phyloP scores from a whole-genome alignment of 2,329 filamentous ascomycete genomes.

The Colletotrichum truncatum region DNA sequence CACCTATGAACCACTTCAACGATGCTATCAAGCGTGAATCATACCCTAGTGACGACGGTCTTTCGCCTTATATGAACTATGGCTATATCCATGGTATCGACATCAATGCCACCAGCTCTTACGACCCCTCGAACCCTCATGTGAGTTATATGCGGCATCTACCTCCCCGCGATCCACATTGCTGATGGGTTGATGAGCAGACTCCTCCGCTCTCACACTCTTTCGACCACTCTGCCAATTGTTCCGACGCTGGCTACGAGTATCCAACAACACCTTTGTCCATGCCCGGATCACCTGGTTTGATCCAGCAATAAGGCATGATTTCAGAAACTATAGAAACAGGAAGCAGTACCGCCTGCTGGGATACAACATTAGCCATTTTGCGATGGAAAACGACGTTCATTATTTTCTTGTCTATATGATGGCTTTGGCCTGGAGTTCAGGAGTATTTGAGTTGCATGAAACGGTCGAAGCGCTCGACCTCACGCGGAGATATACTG shows the following conservation, averaged over 20 bases:
- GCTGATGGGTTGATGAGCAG: slow-evolving; percentile 64
- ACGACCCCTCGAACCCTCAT: slow-evolving; percentile 77
- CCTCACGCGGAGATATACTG: slow-evolving; percentile 34
- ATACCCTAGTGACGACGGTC: slow-evolving; percentile 64
- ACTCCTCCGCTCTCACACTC: slow-evolving; percentile 81
- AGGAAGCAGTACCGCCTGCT: background rate
- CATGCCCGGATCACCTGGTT: slow-evolving; percentile 74
- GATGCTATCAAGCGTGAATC: slow-evolving; percentile 74
- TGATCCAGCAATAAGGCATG: slow-evolving; percentile 46
- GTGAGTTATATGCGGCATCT: slow-evolving; percentile 68
- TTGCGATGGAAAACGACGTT: too few species aligned
- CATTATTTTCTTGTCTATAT: background rate
- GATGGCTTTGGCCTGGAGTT: slow-evolving; percentile 22
- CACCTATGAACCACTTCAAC: slow-evolving; percentile 71
- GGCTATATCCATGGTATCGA: slow-evolving; percentile 72
- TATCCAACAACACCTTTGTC: slow-evolving; percentile 77
- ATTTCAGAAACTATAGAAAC: background rate
- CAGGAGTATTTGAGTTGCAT: slow-evolving; percentile 22
- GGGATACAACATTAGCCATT: background rate
- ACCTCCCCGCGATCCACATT: slow-evolving; percentile 52
- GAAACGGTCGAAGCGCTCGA: slow-evolving; percentile 37
- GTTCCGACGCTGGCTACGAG: slow-evolving; percentile 69
- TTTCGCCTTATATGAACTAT: slow-evolving; percentile 75
- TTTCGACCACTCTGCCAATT: slow-evolving; percentile 73
- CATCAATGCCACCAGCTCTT: slow-evolving; percentile 66